phyloP scores from a whole-genome alignment of 1,284 basidiomycete genomes.

The Heterobasidion annosum region DNA sequence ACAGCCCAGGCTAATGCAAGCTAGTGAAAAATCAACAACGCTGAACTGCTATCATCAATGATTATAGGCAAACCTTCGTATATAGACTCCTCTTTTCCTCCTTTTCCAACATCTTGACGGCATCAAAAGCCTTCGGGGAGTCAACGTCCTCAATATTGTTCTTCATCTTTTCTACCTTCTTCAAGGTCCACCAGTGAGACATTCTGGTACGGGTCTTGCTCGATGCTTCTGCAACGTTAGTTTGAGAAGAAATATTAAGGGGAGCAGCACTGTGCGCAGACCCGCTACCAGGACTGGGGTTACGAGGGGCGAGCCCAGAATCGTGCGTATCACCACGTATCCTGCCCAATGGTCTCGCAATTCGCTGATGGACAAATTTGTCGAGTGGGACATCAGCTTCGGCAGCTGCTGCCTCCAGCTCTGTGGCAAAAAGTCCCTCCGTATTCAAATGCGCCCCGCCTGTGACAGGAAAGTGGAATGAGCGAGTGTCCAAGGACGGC shows the following conservation, averaged over 20 bases:
- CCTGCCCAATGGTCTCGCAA: slow-evolving; percentile 2
- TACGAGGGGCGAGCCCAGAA: no score
- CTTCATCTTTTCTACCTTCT: background rate
- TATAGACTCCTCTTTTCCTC: slow-evolving; percentile 13
- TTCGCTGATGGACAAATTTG: slow-evolving; percentile 23
- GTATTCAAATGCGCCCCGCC: slow-evolving; percentile 44
- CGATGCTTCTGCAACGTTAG: background rate
- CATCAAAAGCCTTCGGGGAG: background rate
- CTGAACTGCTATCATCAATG: background rate
- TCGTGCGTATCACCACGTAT: no score
- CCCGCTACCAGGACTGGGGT: background rate
- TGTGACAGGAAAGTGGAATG: slow-evolving; percentile 1
- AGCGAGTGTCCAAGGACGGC: background rate
- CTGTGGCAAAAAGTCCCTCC: slow-evolving; percentile 37
- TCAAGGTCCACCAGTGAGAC: no score
- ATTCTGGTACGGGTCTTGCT: no score
- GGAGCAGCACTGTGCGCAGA: background rate
- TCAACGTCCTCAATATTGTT: background rate
- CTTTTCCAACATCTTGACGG: background rate
- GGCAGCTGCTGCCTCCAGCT: slow-evolving; percentile 51
- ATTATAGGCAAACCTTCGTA: slow-evolving; percentile 28
- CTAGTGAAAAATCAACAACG: slow-evolving; percentile 12
- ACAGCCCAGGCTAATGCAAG: slow-evolving; percentile 33
- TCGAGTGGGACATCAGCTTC: slow-evolving; percentile 54
- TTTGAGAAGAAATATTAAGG: slow-evolving; percentile 14